Base-by-base conservation (phyloP, 225 moss, liverwort and hornwort genomes). In the Climacium dendroides region DNA sequence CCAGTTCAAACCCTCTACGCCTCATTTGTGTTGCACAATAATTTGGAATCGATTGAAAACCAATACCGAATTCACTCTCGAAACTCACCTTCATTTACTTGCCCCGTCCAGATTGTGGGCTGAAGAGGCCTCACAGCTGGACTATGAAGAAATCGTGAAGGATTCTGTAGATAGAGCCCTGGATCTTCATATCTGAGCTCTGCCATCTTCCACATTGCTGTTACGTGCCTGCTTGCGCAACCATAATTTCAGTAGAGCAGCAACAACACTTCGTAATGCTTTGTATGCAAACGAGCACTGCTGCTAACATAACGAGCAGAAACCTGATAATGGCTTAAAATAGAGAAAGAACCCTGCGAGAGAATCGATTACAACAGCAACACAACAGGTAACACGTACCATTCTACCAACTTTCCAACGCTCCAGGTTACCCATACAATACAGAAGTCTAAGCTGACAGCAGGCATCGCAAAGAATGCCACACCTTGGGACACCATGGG, bases 151-250 rank as follows among this genome's bases (percentile, higher is more conserved):
- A 97, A 92, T 87, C 92, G 91, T 61, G 92, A 90, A 28, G 96
- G 92, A 88, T 93, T 92, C 83, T 95, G 92, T 60, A 91, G 88
- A 92, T 90, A 87, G 9, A 94, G 89, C 80, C 94, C 92, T 47
- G 95, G 96, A 83, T 93, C 95, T 85, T 99, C 93, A 87, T 99
- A 96, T 80, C 95, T 94, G 57, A 97, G 89, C 61, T 92, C 95
- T 76, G 97, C 73, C 85, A 97, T 77, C 93, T 95, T 95, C 98
- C 98, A 99, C 97, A 97, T 97, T 90, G 94, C 95, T 13, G 91
- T 90, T 87, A 99, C 94, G 71, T 96, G 98, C 93, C 98, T 98
- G 93, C 54, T 86, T 75, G 79, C 73, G 47, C 85, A 81, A 90
- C 41, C 72, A 69, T 76, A 26, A 83, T 69, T 69, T 72, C 73